Base-by-base conservation (phyloP, 805 yeast species). In the Lipomyces starkeyi region DNA sequence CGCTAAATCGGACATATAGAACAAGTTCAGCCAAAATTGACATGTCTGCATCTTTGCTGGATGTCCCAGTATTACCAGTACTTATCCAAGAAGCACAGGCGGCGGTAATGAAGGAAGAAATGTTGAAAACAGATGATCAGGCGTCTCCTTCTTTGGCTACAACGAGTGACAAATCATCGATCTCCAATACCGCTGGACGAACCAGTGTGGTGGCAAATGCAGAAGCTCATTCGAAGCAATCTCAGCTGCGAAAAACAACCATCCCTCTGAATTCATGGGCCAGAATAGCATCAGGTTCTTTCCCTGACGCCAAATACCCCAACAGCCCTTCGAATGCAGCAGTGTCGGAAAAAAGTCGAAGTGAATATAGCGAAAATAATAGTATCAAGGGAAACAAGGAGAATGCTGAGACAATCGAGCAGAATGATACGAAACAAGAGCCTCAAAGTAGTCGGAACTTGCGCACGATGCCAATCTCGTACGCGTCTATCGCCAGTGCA, bases 1-100 rank as follows among this genome's bases (percentile, higher is more conserved):
- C 34, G n/a, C n/a, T 62, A 14, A n/a, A 37, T 17, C 57, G 56
- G 20, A 54, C 59, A 14, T 62, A 14, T 40, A 62, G 27, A 34
- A 43, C 47, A 35, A 25, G 27, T 47, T 43, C 25, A 22, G 34
- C 20, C 57, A 22, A 53, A 43, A 20, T 35, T 29, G 43, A 29
- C 32, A 17, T 20, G 34, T 9, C 43, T 25, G 35, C 37, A 29
- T 29, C 58, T 25, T 25, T 8, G 27, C 58, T 25, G 32, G 37
- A 25, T 29, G 11, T 43, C 9, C 49, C 22, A n/a, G 22, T 25
- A 43, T n/a, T 53, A n/a, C 11, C 56, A 9, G 13, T 6, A 25
- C 34, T 9, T 25, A 13, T 25, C 20, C 56, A 53, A n/a, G 34
- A 29, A 53, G 34, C n/a, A 13, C 56, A 25, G n/a, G n/a, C n/a